phyloP scores from a whole-genome alignment of 2,329 filamentous ascomycete species.

The Penicillium occitanis region DNA sequence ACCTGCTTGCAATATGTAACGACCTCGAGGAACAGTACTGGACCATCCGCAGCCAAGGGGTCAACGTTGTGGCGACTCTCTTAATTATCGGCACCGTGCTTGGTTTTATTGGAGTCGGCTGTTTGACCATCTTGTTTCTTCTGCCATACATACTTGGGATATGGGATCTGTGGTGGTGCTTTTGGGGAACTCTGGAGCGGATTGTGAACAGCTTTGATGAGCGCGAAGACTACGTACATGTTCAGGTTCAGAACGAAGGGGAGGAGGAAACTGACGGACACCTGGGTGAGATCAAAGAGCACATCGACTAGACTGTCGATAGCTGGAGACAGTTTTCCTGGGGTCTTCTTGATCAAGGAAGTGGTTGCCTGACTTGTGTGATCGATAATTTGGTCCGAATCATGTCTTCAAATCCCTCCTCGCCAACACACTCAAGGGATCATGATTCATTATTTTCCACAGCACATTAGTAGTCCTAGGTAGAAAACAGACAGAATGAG shows the following conservation, averaged over 20 bases:
- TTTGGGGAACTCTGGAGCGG: not conserved
- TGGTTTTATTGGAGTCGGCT: not conserved
- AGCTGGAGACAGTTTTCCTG: not conserved
- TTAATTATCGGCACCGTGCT: not conserved
- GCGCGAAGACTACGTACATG: not conserved
- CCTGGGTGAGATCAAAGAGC: not conserved
- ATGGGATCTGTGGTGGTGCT: constrained; percentile 13
- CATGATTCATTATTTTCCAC: not conserved
- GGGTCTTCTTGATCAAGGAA: not conserved
- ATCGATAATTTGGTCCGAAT: not conserved
- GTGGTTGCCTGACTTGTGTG: not conserved
- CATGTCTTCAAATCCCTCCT: not conserved
- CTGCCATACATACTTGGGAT: constrained; percentile 11
- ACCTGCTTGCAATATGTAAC: constrained; percentile 9
- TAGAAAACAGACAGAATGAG: not conserved
- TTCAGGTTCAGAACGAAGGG: not conserved
- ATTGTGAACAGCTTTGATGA: not conserved
- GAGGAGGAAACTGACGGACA: not conserved
- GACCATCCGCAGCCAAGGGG: not conserved
- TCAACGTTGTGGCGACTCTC: not conserved
- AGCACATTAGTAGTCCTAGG: not conserved
- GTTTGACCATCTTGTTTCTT: not conserved
- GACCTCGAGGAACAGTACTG: constrained; percentile 13
- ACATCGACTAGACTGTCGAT: not conserved
- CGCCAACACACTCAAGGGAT: too few relatives aligned